Percentiles rank a stretch among this genome's conserved stretches.
Evolutionary conservation across 2,329 filamentous ascomycete genomes (phyloP).

Genomic region (Taxawa tesnikishii): DNA sequence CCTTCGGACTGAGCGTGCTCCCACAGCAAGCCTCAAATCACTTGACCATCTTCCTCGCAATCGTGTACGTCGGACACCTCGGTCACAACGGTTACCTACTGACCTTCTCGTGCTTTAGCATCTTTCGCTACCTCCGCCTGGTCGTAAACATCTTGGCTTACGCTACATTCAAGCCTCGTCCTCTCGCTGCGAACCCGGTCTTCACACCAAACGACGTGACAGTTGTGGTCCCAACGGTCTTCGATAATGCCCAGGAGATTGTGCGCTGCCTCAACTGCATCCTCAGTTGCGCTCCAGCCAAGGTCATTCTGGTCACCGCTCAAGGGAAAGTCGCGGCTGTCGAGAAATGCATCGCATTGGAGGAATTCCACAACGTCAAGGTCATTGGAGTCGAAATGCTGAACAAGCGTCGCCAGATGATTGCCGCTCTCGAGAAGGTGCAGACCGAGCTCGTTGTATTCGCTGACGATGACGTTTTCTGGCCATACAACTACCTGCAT

Average conservation of each 20-base stretch:
- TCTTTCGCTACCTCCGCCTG: slow-evolving; percentile 16
- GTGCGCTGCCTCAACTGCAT: slow-evolving; percentile 16
- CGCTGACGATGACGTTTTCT: slow-evolving; percentile 24
- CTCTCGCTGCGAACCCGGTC: slow-evolving; percentile 12
- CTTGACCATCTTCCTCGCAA: not conserved
- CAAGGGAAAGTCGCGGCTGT: slow-evolving; percentile 12
- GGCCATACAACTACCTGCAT: slow-evolving; percentile 16
- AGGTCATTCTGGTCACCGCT: slow-evolving; percentile 17
- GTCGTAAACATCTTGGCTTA: slow-evolving; percentile 17
- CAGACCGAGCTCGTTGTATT: slow-evolving; percentile 17
- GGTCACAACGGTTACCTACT: not conserved
- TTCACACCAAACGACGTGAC: slow-evolving; percentile 16
- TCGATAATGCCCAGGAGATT: slow-evolving; percentile 17
- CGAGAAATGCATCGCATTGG: slow-evolving; percentile 6
- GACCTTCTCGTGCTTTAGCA: slow-evolving; percentile 10
- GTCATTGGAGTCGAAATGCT: slow-evolving; percentile 20
- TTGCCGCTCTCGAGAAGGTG: slow-evolving; percentile 17
- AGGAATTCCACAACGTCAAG: slow-evolving; percentile 9
- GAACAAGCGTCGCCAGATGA: slow-evolving; percentile 22
- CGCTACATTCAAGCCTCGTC: slow-evolving; percentile 15
- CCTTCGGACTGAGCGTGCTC: no score
- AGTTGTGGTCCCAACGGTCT: slow-evolving; percentile 21
- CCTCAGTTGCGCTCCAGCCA: slow-evolving; percentile 11
- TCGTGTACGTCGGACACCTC: not conserved
- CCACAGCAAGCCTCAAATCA: no score